Percentiles rank a stretch among this genome's conserved stretches.
These are phyloP conservation scores for Debaryomyces coudertii DNA, from an alignment of 1,139 yeast genomes.

Conservation along the genomic window DNA sequence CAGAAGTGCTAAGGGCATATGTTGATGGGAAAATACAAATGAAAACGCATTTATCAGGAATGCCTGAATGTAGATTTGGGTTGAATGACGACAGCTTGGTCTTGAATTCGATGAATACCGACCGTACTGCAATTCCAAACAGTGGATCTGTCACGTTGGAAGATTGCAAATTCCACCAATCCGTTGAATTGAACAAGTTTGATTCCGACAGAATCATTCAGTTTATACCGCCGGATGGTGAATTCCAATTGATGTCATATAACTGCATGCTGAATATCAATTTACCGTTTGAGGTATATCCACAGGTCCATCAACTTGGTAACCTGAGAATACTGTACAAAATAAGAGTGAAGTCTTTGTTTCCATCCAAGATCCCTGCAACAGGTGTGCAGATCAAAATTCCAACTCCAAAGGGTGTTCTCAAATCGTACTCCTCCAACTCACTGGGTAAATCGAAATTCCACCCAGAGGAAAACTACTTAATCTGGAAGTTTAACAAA, in stretches of 20 bases:
- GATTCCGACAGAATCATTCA: slow-evolving; percentile 68
- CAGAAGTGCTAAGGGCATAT: slow-evolving; percentile 66
- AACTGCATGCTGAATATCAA: slow-evolving; percentile 56
- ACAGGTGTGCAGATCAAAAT: slow-evolving; percentile 64
- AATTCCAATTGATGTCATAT: slow-evolving; percentile 84
- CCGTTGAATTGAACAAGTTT: slow-evolving; percentile 73
- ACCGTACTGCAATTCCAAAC: slow-evolving; percentile 19
- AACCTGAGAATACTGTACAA: slow-evolving; percentile 55
- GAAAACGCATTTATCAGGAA: slow-evolving; percentile 76
- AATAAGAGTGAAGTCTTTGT: slow-evolving; percentile 63
- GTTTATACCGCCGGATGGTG: slow-evolving; percentile 91
- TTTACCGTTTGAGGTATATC: slow-evolving; percentile 73
- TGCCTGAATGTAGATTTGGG: slow-evolving; percentile 69
- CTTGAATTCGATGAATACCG: slow-evolving; percentile 16
- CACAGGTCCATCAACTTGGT: slow-evolving; percentile 60
- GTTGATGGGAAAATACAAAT: slow-evolving; percentile 78
- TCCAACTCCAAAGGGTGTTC: slow-evolving; percentile 70
- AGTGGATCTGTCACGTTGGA: slow-evolving; percentile 59
- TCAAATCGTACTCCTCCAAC: slow-evolving; percentile 51
- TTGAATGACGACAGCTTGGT: slow-evolving; percentile 50
- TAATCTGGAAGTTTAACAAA: slow-evolving; percentile 73
- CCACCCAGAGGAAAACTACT: slow-evolving; percentile 63
- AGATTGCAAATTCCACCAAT: slow-evolving; percentile 88
- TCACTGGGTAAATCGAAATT: slow-evolving; percentile 72
- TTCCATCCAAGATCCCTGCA: slow-evolving; percentile 64